Base-by-base conservation (phyloP, 257 asterid genomes). In the Solanum chmielewskii region DNA sequence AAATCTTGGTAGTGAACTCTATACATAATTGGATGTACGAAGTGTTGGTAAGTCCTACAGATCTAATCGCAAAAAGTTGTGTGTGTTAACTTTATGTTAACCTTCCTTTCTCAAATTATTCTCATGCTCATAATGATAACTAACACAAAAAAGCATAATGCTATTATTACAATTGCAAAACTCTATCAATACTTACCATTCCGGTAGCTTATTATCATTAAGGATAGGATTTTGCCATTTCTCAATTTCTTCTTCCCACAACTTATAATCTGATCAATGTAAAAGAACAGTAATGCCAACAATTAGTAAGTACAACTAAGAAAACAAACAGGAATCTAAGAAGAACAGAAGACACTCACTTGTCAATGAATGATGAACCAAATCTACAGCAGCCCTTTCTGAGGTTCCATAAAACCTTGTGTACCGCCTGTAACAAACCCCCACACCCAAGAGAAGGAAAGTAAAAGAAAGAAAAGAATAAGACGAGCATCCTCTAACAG, bases 161-260 rank as follows among this genome's bases (percentile, higher is more conserved):
- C 80, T 49, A 85, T 73, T 71, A 71, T 27, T 69, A 70, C 64
- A 88, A 33, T 56, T 56, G 78, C 85, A 37, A 52, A 21, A 86
- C 49, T 86, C 45, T 62, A 83, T 75, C 42, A 49, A 77, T 20
- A 85, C 95, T 92, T 86, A 97, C 99, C 99, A 97, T 90, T 97
- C 99, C 37, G 99, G 99, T 59, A 97, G 92, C 74, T 93, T 91
- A 47, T 89, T 95, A 88, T 97, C 98, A 84, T 89, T 92, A 60
- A 97, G 99, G 86, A 97, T 92, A 69, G 99, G 99, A 86, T 89
- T 93, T 90, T 97, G 99, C 99, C 99, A 97, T 89, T 94, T 95
- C 88, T 97, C 99, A 18, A 97, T 97, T 90, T 97, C 99, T 92
- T 94, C 99, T 92, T 97, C 99, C 99, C 99, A 97, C 59, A 92